phyloP scores from a whole-genome alignment of 306 rosid species.

The Nissolia schottii region DNA sequence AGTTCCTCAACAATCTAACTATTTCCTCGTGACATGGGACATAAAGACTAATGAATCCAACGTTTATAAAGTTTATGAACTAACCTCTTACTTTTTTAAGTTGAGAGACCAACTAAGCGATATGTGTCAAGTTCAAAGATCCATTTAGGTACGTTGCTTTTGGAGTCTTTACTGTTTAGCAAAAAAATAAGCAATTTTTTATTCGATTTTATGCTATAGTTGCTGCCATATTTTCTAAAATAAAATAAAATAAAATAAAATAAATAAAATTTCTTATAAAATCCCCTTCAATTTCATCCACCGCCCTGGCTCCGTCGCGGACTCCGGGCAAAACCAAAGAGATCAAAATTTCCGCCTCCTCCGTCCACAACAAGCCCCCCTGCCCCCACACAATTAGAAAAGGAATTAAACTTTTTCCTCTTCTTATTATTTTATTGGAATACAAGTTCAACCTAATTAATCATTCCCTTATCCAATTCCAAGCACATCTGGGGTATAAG shows the following conservation, averaged over 20 bases:
- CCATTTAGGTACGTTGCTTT: background rate
- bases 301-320: constrained; percentile 23
- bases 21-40: too few relatives aligned
- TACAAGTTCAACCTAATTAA: background rate
- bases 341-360: background rate
- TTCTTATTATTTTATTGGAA: background rate
- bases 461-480: background rate
- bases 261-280: background rate
- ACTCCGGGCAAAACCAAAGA: background rate
- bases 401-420: background rate
- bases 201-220: background rate
- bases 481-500: background rate
- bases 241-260: too few relatives aligned
- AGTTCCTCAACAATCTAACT: too few relatives aligned
- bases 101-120: too few relatives aligned
- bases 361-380: background rate
- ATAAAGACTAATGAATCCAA: too few relatives aligned
- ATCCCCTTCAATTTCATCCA: background rate
- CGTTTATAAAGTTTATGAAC: too few relatives aligned
- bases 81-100: too few relatives aligned
- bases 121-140: too few relatives aligned
- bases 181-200: background rate
- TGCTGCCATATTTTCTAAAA: background rate
- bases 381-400: background rate
- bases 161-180: background rate